Evolutionary conservation across 1,284 basidiomycete species (phyloP), one percentile per base, ranked within the genome.

Genomic region (Pseudozyma thailandica): DNA sequence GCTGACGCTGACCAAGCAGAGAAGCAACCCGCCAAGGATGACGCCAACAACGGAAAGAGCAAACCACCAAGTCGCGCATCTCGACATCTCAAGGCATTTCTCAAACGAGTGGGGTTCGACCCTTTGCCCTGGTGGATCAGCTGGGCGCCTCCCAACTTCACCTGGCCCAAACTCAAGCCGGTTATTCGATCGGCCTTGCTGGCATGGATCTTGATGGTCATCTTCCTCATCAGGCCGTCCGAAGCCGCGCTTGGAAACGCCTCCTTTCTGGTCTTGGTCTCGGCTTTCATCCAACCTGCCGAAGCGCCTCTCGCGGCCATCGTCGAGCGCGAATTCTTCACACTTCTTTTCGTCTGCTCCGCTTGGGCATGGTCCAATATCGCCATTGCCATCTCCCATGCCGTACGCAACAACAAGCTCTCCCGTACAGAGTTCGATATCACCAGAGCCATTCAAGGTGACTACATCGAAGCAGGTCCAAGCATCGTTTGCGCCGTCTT

Each of bases 351-450:
- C 31, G 86, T 86, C 0, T 74, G 84, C 8, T 26, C 84, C 8
- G 85, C 86, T 21, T 92, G 90, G 90, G 90, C 87, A 18, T 92
- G 90, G 89, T 84, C 84, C 20, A 89, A 87, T 76, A 83, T 92
- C 5, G 91, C 87, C 6, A 88, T 90, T 18, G 87, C 86, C 72
- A 84, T 91, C 12, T 88, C 90, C 0, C 84, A 87, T 74, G 78
- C 90, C 7, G 86, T 89, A 2, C 87, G 91, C 21, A 84, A 74
- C 4, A 79, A 87, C 50, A 85, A 84, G 31, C 81, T 87, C 45
- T 75, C 85, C 1, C 81, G 75, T 23, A 86, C 86, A 0, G 81
- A 85, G 12, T 53, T 85, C 0, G 35, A 73, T 2, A 83, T 85
- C 0, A 78, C 6, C 27, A 23, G 9, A 23, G 26, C 21, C 39